Percentiles rank a stretch among this genome's conserved stretches.
These are phyloP conservation scores for Kokia cookei DNA, from an alignment of 441 rosid species.

Conservation along the genomic window DNA sequence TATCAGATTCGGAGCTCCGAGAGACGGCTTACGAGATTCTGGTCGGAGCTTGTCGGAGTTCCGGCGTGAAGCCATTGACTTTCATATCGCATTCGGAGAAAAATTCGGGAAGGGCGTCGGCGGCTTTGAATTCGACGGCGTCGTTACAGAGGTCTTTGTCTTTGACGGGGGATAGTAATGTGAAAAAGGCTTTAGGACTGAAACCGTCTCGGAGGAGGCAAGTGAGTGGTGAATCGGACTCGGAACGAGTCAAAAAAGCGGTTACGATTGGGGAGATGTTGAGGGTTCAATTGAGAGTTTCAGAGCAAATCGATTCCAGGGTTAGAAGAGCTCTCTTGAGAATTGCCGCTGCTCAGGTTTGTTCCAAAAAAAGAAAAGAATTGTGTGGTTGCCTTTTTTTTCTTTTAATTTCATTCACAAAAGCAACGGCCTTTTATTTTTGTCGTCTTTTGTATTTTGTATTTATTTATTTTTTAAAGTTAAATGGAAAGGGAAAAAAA, in stretches of 20 bases:
- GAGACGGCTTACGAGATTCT: conserved; percentile 72
- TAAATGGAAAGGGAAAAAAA: no score
- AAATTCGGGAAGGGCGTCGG: conserved; percentile 21
- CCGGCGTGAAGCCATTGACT: conserved; percentile 57
- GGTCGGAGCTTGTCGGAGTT: conserved; percentile 51
- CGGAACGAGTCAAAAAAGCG: conserved; percentile 35
- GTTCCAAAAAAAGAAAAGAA: neutral
- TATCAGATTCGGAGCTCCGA: conserved; percentile 59
- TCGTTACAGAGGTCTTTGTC: conserved; percentile 66
- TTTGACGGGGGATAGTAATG: conserved; percentile 57
- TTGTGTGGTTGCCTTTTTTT: neutral
- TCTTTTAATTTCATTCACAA: neutral
- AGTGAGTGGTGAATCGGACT: conserved; percentile 32
- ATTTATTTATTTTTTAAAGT: neutral
- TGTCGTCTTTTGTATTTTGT: neutral
- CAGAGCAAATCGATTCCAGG: conserved; percentile 62
- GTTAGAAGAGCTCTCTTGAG: conserved; percentile 62
- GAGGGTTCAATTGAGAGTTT: conserved; percentile 55
- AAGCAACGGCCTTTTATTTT: neutral
- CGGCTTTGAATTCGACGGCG: conserved; percentile 12
- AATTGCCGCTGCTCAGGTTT: conserved; percentile 65
- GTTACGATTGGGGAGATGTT: conserved; percentile 54
- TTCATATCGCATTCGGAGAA: conserved; percentile 50
- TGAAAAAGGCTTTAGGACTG: conserved; percentile 66
- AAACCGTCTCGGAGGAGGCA: conserved; percentile 42